These are phyloP conservation scores for Russula griseocarnosa DNA, from an alignment of 768 basidiomycete genomes.

Conservation along the genomic window DNA sequence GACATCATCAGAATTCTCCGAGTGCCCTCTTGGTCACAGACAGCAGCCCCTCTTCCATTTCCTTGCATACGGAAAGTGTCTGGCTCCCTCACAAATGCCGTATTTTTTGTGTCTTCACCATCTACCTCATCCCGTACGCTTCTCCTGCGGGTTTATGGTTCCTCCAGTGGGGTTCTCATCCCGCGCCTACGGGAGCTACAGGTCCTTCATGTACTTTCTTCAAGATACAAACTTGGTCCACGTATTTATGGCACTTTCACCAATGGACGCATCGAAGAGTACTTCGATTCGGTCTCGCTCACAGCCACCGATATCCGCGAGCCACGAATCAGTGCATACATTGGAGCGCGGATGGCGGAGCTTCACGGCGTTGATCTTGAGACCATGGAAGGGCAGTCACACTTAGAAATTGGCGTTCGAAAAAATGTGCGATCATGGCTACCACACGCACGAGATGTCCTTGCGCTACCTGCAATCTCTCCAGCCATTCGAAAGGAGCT, in stretches of 20 bases:
- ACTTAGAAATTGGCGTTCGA: slow-evolving; percentile 57
- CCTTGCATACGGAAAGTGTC: slow-evolving; percentile 77
- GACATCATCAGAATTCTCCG: slow-evolving; percentile 52
- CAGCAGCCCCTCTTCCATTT: slow-evolving; percentile 43
- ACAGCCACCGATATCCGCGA: slow-evolving; percentile 75
- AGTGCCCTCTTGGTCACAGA: slow-evolving; percentile 55
- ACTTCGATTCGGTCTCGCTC: slow-evolving; percentile 83
- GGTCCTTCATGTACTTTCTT: slow-evolving; percentile 85
- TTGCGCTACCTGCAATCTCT: slow-evolving; percentile 53
- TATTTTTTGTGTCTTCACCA: slow-evolving; percentile 89
- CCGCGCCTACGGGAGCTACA: slow-evolving; percentile 83
- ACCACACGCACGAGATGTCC: slow-evolving; percentile 64
- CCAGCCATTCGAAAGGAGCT: slow-evolving; percentile 48
- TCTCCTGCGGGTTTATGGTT: slow-evolving; percentile 88
- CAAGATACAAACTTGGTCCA: slow-evolving; percentile 84
- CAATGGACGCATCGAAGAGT: slow-evolving; percentile 95
- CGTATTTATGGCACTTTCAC: slow-evolving; percentile 91
- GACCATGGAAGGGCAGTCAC: slow-evolving; percentile 49
- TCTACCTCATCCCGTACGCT: slow-evolving; percentile 54
- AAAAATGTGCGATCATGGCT: slow-evolving; percentile 74
- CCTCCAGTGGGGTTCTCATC: slow-evolving; percentile 81
- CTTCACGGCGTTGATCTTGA: slow-evolving; percentile 87
- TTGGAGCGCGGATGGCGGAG: slow-evolving; percentile 94
- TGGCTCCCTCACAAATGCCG: slow-evolving; percentile 91
- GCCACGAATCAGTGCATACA: slow-evolving; percentile 71